Base-by-base conservation (phyloP, 2,329 filamentous ascomycete species). In the Trichoderma gracile region DNA sequence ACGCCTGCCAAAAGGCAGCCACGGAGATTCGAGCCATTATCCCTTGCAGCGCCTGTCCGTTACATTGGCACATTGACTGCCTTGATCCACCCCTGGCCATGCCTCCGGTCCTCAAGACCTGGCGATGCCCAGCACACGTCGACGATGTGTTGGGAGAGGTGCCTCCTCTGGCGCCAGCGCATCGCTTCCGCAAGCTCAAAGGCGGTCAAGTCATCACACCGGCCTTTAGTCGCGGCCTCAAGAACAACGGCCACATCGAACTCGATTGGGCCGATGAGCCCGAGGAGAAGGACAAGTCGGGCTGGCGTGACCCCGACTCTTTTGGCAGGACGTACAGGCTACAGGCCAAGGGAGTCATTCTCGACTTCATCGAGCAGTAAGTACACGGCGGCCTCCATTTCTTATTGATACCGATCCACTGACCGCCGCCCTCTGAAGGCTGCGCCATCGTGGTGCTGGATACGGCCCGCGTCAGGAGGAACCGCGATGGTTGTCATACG, bases 21-120 rank as follows among this genome's bases (percentile, higher is more conserved):
- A 80, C 84, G 21, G 77, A 79, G 67, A 70, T 74, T 43, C 86
- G 90, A 27, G 86, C 89, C 69, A 93, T 98, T 71, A 89, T 97
- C 69, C 87, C 90, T 52, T 99, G 94, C 79, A 93, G 93, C 76
- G 86, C 84, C 71, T 99, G 94, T 77, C 82, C 86, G 14, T 83
- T 92, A 40, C 84, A 89, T 73, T 99, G 93, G 90, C 95, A 99
- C 78, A 81, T 97, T 58, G 94, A 98, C 76, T 99, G 95, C 77
- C 80, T 96, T 17, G 89, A 96, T 73, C 91, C 92, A 30, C 93
- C 94, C 40, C 79, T 93, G 72, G 87, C 93, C 40, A 87, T 90
- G 63, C 90, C 92, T 45, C 93, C 93, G 12, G 84, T 87, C 57
- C 82, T 89, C 58, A 87, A 89, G 71, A 89, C 88, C 63, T 99